Evolutionary conservation across 306 rosid genomes (phyloP).

Genomic region (Geum urbanum): DNA sequence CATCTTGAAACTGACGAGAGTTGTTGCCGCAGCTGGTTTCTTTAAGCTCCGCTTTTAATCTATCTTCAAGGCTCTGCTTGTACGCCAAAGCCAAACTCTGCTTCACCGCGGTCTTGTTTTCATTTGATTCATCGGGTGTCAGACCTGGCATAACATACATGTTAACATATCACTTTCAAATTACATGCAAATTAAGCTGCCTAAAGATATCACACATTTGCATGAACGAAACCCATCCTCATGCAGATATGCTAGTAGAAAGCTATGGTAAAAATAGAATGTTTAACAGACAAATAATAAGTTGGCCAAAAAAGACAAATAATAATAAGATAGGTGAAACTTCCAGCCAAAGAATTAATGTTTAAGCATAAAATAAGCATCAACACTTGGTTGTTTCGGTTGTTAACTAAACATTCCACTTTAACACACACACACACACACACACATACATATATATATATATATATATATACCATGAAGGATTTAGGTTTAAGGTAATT

Average conservation of each 20-base stretch:
- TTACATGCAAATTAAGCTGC: not conserved
- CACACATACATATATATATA: no score
- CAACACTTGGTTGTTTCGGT: no score
- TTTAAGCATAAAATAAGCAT: no score
- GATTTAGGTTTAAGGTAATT: not conserved
- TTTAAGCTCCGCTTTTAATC: conserved; percentile 30
- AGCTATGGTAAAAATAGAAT: no score
- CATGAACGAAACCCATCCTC: not conserved
- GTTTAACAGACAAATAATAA: no score
- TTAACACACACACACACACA: no score
- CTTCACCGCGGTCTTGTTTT: conserved; percentile 36
- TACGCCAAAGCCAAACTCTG: conserved; percentile 33
- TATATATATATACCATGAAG: no score
- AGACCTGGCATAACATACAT: conserved; percentile 32
- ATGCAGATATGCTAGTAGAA: not conserved
- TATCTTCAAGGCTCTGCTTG: conserved; percentile 24
- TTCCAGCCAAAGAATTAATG: no score
- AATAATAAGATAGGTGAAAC: no score
- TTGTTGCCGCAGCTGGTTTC: not conserved
- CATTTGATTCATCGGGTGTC: conserved; percentile 31
- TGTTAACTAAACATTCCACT: no score
- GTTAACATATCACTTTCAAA: not conserved
- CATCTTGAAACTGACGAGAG: conserved; percentile 6
- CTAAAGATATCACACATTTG: not conserved
- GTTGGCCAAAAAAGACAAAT: no score